Evolutionary conservation across 805 yeast genomes (phyloP), one percentile per base, ranked within the genome.

Genomic region (Cyberlindnera suaveolens): DNA sequence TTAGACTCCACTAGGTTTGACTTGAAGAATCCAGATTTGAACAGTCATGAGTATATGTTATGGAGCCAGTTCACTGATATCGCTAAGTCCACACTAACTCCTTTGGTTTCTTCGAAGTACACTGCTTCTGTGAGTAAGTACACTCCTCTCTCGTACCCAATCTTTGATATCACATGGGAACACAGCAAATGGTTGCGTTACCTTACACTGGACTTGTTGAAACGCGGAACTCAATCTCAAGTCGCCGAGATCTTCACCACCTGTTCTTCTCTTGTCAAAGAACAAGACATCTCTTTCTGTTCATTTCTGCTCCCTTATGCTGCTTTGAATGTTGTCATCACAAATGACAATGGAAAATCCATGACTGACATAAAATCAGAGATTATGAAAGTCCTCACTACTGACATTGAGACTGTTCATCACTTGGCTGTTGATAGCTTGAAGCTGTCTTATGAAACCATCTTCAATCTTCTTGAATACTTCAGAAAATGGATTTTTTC

Each of bases 381-480:
- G 56, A 74, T 91, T 35, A 57, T 71, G 41, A 60, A 67, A 9
- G 76, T 90, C 10, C 67, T 90, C 44, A 65, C 72, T 4, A 67
- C 72, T 29, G 75, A 72, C 41, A 54, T 70, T 4, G 66, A 68
- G 7, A 50, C 58, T 2, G 60, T 71, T 16, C 72, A 75, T 15
- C 78, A 79, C 26, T 77, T 78, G 38, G 68, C 74, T 38, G 65
- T 77, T 2, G 91, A 83, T 47, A 76, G 74, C 45, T 58, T 84
- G 45, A 78, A 77, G 51, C 64, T 76, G 36, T 82, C 88, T 50
- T 85, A 78, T 53, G 85, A 85, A 45, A 70, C 88, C 0, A 74
- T 89, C 0, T 88, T 93, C 54, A 78, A 80, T 34, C 78, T 90
- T 4, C 64, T 90, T 23, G 98, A 93, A 55, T 88, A 89, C 56